Conservation (phyloP, 1,284 basidiomycete genomes). For the Boletus albobrunnescens region DNA sequence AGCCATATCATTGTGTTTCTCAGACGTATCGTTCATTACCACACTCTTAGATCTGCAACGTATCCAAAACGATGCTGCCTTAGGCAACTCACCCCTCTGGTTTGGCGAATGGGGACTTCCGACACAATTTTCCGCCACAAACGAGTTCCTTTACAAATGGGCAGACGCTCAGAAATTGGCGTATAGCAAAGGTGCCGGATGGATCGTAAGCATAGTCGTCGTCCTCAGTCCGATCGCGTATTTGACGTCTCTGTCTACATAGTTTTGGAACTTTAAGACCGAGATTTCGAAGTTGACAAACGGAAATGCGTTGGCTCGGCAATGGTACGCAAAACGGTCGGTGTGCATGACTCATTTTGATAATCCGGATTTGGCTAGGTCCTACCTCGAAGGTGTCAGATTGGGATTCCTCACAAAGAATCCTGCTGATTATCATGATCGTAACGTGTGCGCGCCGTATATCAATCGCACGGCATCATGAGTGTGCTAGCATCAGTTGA, state of each 20-base stretch:
- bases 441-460: constrained; percentile 59
- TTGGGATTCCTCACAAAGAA: constrained; percentile 61
- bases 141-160: constrained; percentile 63
- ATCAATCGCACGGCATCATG: constrained; percentile 17
- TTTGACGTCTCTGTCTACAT: constrained; percentile 19
- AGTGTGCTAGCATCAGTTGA: background rate
- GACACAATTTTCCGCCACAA: constrained; percentile 61
- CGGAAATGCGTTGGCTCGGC: constrained; percentile 47
- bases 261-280: constrained; percentile 79
- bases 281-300: constrained; percentile 49
- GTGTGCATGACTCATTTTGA: background rate
- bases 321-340: constrained; percentile 46
- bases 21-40: background rate
- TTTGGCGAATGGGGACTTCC: constrained; percentile 68
- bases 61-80: constrained; percentile 34
- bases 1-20: constrained; percentile 18
- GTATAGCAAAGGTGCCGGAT: constrained; percentile 61
- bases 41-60: constrained; percentile 23
- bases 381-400: constrained; percentile 61
- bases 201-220: constrained; percentile 52
- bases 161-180: constrained; percentile 76
- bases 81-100: constrained; percentile 41
- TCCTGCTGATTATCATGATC: constrained; percentile 52
- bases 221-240: background rate
- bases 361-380: constrained; percentile 41